Conservation (phyloP, 805 yeast genomes). For the Candida hispaniensis region DNA sequence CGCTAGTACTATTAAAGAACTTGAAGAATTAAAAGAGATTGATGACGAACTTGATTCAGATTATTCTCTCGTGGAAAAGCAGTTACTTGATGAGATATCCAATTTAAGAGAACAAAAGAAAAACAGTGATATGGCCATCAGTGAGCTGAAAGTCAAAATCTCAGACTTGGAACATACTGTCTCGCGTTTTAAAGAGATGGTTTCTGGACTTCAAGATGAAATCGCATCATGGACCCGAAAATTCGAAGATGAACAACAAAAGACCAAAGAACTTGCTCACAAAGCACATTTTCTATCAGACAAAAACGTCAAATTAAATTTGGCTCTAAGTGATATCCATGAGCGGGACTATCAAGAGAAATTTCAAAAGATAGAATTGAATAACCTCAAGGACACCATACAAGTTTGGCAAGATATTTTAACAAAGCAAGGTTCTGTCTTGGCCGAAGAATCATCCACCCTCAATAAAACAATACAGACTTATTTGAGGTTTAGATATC, state of each 20-base stretch:
- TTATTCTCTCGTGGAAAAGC: conserved; percentile 35
- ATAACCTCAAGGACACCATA: too few relatives aligned
- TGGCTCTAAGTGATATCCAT: too few relatives aligned
- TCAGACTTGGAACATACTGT: conserved; percentile 32
- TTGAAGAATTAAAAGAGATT: conserved; percentile 43
- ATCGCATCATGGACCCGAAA: conserved; percentile 19
- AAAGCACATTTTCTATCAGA: too few relatives aligned
- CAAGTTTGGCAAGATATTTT: too few relatives aligned
- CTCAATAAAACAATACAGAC: too few relatives aligned
- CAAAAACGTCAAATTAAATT: too few relatives aligned
- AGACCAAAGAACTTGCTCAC: conserved; percentile 18
- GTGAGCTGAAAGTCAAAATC: conserved; percentile 23
- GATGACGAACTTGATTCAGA: conserved; percentile 42
- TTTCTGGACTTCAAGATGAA: conserved; percentile 24
- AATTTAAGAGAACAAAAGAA: conserved; percentile 20
- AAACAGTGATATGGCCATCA: conserved; percentile 20
- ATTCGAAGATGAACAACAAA: conserved; percentile 15
- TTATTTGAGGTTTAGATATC: too few relatives aligned
- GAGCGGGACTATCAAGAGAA: too few relatives aligned
- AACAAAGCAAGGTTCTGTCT: too few relatives aligned
- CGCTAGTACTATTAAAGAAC: conserved; percentile 36
- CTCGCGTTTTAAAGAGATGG: conserved; percentile 24
- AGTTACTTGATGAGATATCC: conserved; percentile 33
- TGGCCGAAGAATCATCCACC: too few relatives aligned
- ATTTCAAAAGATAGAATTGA: too few relatives aligned